These are phyloP conservation scores for Luffa aegyptiaca DNA, from an alignment of 306 rosid species.

Conservation along the genomic window DNA sequence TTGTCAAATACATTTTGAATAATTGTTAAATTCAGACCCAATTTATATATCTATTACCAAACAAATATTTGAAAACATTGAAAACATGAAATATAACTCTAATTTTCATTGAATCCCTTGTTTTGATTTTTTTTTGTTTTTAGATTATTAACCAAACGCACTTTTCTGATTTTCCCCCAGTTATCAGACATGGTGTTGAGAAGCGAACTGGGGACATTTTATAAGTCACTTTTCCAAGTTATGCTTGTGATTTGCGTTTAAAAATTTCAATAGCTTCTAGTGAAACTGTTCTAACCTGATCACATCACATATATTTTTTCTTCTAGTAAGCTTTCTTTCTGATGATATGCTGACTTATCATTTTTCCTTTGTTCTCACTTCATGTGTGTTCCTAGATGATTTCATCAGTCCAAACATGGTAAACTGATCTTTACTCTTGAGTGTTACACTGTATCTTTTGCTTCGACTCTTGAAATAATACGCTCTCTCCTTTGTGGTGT, in stretches of 20 bases:
- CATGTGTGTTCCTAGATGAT: neutral
- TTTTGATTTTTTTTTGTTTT: too few species aligned
- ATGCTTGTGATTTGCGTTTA: neutral
- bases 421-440: constrained; percentile 12
- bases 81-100: too few species aligned
- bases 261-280: neutral
- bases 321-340: neutral
- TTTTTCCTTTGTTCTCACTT: neutral
- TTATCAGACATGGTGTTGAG: neutral
- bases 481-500: neutral
- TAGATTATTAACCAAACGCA: too few species aligned
- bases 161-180: neutral
- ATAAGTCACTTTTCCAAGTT: neutral
- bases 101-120: too few species aligned
- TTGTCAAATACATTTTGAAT: too few species aligned
- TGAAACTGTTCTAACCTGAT: neutral
- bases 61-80: too few species aligned
- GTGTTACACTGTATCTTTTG: constrained; percentile 3
- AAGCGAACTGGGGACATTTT: neutral
- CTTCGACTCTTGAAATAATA: neutral
- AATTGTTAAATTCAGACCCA: too few species aligned
- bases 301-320: neutral
- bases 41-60: too few species aligned
- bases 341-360: neutral
- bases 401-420: constrained; percentile 92